Conservation (phyloP, 495 filamentous ascomycete genomes). For the Penicillium egyptiacum region DNA sequence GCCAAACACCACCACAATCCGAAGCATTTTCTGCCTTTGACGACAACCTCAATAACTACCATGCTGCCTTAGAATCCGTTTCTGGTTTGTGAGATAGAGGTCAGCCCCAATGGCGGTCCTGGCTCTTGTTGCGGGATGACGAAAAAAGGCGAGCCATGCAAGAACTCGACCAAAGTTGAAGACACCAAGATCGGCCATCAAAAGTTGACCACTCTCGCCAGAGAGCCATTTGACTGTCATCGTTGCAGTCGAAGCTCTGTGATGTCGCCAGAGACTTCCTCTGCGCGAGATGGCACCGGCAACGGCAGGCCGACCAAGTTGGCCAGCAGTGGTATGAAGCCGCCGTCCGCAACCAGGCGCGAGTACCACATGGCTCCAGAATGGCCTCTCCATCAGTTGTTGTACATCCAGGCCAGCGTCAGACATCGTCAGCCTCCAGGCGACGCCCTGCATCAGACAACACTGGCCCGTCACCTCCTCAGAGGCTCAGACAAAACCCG, state of each 20-base stretch:
- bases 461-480: neutral
- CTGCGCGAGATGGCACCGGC: conserved; percentile 4
- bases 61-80: conserved; percentile 1
- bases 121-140: conserved; percentile 2
- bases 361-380: neutral
- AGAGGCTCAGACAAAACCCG: no score
- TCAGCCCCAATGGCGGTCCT: conserved; percentile 2
- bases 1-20: neutral
- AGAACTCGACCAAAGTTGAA: conserved; percentile 6
- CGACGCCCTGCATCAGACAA: neutral
- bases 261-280: neutral
- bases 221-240: conserved; percentile 2
- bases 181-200: conserved; percentile 6
- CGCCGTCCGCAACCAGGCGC: neutral
- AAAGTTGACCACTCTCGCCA: conserved; percentile 2
- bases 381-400: neutral
- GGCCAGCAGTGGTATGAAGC: conserved; percentile 8
- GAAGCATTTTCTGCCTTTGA: neutral
- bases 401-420: neutral
- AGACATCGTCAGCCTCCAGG: conserved; percentile 5
- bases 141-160: neutral
- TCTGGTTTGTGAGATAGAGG: conserved; percentile 2
- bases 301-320: conserved; percentile 1
- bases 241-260: conserved; percentile 3
- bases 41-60: neutral